Percentiles rank a stretch among this genome's conserved stretches.
Evolutionary conservation across 306 rosid species (phyloP).

Genomic region (Begonia masoniana): DNA sequence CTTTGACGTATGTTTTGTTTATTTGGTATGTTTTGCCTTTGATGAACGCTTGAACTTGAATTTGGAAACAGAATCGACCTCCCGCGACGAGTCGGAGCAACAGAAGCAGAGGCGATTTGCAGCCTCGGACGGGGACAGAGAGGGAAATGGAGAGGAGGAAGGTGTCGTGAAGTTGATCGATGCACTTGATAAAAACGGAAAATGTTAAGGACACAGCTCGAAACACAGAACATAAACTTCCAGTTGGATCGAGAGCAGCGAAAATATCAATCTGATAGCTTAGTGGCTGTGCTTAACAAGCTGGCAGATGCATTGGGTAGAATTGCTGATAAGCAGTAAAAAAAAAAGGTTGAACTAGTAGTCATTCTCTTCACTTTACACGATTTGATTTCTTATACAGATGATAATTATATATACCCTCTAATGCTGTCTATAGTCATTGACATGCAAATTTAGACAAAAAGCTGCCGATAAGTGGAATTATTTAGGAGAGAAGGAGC

Average conservation of each 20-base stretch:
- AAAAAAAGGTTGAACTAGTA: neutral
- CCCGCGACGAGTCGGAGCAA: constrained; percentile 30
- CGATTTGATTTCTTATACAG: no score
- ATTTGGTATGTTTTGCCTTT: no score
- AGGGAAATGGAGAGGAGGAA: constrained; percentile 47
- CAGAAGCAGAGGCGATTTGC: constrained; percentile 57
- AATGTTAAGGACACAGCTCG: constrained; percentile 59
- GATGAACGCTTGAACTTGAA: constrained; percentile 31
- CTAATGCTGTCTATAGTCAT: no score
- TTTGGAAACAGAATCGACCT: constrained; percentile 65
- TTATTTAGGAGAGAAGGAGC: no score
- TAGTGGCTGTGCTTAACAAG: constrained; percentile 82
- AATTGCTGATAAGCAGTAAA: constrained; percentile 81
- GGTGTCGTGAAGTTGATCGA: constrained; percentile 46
- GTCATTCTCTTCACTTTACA: no score
- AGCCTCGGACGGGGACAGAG: constrained; percentile 45
- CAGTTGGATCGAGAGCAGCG: constrained; percentile 74
- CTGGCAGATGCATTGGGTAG: constrained; percentile 85
- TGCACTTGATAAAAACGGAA: constrained; percentile 70
- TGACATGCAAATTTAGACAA: no score
- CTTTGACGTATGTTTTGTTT: no score
- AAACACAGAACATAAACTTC: constrained; percentile 63
- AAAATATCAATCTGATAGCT: constrained; percentile 49
- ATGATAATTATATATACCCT: no score
- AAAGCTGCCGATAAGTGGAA: no score